A percentile compares a stretch with the other conserved stretches of the same genome.
Conservation (phyloP, 2,329 filamentous ascomycete species). For the Monosporascus sp. region DNA sequence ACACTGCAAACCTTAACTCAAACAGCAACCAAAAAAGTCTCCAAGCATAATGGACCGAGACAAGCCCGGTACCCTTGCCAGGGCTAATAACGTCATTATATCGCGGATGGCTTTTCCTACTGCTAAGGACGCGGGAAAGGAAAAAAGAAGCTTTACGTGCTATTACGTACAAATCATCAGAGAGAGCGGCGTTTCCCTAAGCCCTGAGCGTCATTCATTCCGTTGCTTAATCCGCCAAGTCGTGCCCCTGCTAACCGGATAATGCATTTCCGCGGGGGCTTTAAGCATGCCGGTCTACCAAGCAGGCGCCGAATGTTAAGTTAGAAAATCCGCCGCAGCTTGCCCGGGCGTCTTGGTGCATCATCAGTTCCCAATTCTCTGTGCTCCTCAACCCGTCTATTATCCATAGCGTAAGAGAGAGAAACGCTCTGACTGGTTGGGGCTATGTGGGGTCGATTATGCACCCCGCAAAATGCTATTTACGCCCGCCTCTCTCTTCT, state of each 20-base stretch:
- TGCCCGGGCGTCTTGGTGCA: no score
- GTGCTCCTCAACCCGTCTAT: not conserved
- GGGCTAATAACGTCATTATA: no score
- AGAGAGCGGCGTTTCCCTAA: slow-evolving; percentile 12
- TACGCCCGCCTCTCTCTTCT: no score
- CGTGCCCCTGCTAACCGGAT: not conserved
- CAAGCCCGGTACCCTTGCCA: no score
- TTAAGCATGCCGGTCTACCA: no score
- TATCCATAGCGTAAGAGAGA: not conserved
- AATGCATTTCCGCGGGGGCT: not conserved
- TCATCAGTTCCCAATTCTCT: no score
- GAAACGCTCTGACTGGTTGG: not conserved
- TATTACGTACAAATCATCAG: slow-evolving; percentile 25
- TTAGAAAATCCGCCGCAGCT: no score
- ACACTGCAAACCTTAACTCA: no score
- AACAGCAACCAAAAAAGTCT: no score
- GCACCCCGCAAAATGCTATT: not conserved
- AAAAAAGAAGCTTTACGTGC: slow-evolving; percentile 8
- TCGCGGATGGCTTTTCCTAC: not conserved
- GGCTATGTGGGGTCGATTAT: not conserved
- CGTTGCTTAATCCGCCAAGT: not conserved
- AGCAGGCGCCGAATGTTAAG: no score
- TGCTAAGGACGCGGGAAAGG: not conserved
- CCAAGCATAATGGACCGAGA: no score
- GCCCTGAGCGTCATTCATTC: not conserved